A percentile compares a stretch with the other conserved stretches of the same genome.
These are phyloP conservation scores for Kernera saxatilis DNA, from an alignment of 345 rosid genomes.

Conservation along the genomic window DNA sequence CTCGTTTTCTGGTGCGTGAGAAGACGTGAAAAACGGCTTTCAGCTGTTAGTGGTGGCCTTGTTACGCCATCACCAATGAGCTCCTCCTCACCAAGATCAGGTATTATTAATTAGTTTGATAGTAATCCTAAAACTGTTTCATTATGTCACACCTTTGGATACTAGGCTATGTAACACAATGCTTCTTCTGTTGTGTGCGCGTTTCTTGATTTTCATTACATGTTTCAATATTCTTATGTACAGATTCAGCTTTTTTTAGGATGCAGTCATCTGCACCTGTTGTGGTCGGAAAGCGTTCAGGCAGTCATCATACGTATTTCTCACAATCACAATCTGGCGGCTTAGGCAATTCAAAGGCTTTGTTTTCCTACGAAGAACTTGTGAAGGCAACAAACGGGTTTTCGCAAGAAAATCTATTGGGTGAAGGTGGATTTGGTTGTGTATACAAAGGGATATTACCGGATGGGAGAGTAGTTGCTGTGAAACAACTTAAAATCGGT, in stretches of 20 bases:
- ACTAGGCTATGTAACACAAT: background rate
- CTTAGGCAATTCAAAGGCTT: slow-evolving; percentile 68
- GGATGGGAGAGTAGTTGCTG: slow-evolving; percentile 93
- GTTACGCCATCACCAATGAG: slow-evolving; percentile 54
- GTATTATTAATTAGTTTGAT: slow-evolving; percentile 30
- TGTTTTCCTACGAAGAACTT: slow-evolving; percentile 69
- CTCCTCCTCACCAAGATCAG: slow-evolving; percentile 63
- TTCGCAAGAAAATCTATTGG: slow-evolving; percentile 69
- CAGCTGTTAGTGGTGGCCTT: slow-evolving; percentile 53
- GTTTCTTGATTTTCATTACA: slow-evolving; percentile 4
- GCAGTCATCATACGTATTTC: slow-evolving; percentile 40
- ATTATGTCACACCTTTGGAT: background rate
- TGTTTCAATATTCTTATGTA: slow-evolving; percentile 3
- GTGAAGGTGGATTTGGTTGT: slow-evolving; percentile 95
- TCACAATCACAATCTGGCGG: slow-evolving; percentile 58
- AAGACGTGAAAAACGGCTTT: slow-evolving; percentile 47
- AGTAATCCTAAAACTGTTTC: background rate
- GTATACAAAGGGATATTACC: slow-evolving; percentile 81
- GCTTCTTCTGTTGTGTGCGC: background rate
- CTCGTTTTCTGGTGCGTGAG: slow-evolving; percentile 50
- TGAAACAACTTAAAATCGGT: slow-evolving; percentile 78
- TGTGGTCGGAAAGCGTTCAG: slow-evolving; percentile 44
- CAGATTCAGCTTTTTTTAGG: slow-evolving; percentile 56
- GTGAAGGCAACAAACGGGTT: slow-evolving; percentile 70
- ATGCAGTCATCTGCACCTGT: slow-evolving; percentile 63